Evolutionary conservation across 805 yeast species (phyloP), one percentile per base, ranked within the genome.

Genomic region (Saccharomyces kudriavzevii): DNA sequence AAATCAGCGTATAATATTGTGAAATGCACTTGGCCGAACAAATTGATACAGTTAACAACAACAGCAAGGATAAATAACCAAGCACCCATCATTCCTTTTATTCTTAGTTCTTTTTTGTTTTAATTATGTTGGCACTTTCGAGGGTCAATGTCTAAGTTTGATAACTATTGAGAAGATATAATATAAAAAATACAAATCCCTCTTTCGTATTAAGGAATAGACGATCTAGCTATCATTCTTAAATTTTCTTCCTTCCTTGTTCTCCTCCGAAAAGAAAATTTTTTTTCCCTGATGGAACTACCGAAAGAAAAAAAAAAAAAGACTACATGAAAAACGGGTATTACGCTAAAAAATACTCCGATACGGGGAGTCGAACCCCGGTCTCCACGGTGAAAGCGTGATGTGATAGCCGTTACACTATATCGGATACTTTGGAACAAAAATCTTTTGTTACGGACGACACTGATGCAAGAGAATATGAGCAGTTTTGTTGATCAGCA

Each of bases 1-100:
- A 90, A 78, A 72, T 90, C 97, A 60, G 95, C 86, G 77, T 87
- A 90, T 86, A 89, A 85, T 72, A 90, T 89, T 52, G 96, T 89
- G 80, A 90, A 90, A 72, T 86, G 92, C 55, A 90, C 97, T 75
- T 90, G 97, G 40, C 87, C 76, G 67, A 90, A 89, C 73, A 90
- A 77, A 78, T 86, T 88, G 62, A 85, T 81, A 52, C 94, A 92
- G 72, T 91, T 90, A 59, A 85, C 78, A 57, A 90, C 66, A 40
- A 89, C 94, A 11, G 96, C 87, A 61, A 82, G 74, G 58, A 85
- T 82, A 69, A 84, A 85, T 35, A 35, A 35, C 43, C 43, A 35
- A 35, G 43, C 43, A 35, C 43, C 22, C 43, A 35, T 35, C 9
- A 17, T 35, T 35, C 8, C 20, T 17, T 35, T 20, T 35, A 17